These are phyloP conservation scores for Fraxinus floribunda DNA, from an alignment of 305 asterid species.

Conservation along the genomic window DNA sequence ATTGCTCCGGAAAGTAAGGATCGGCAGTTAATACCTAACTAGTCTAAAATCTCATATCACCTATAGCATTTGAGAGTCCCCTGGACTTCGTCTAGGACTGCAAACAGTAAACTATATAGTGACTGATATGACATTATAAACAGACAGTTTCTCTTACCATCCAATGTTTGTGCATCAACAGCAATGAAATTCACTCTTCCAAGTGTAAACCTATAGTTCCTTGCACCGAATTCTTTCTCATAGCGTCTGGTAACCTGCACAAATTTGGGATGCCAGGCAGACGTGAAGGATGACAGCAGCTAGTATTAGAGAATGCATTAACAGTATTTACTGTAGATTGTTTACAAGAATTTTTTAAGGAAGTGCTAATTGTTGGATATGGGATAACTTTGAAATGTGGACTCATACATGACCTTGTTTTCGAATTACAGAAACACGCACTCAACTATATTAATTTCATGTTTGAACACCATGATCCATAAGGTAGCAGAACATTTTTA, in stretches of 20 bases:
- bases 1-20: background rate
- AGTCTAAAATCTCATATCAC: background rate
- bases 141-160: conserved; percentile 52
- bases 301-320: background rate
- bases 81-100: background rate
- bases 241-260: conserved; percentile 70
- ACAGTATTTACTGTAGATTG: background rate
- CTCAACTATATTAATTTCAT: background rate
- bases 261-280: conserved; percentile 10
- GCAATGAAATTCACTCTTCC: conserved; percentile 84
- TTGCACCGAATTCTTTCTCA: conserved; percentile 71
- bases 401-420: background rate
- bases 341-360: background rate
- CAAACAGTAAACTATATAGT: background rate
- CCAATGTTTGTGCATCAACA: conserved; percentile 83
- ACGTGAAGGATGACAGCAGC: conserved; percentile 24
- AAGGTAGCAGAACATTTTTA: background rate
- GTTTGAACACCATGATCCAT: background rate
- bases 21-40: background rate
- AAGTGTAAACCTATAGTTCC: conserved; percentile 64
- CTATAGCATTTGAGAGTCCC: conserved; percentile 11
- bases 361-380: background rate
- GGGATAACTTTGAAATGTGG: background rate
- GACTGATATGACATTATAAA: conserved; percentile 6
- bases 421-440: background rate